Percentiles rank a stretch among this genome's conserved stretches.
These are phyloP conservation scores for Termitomyces titanicus DNA, from an alignment of 768 basidiomycete species.

Conservation along the genomic window DNA sequence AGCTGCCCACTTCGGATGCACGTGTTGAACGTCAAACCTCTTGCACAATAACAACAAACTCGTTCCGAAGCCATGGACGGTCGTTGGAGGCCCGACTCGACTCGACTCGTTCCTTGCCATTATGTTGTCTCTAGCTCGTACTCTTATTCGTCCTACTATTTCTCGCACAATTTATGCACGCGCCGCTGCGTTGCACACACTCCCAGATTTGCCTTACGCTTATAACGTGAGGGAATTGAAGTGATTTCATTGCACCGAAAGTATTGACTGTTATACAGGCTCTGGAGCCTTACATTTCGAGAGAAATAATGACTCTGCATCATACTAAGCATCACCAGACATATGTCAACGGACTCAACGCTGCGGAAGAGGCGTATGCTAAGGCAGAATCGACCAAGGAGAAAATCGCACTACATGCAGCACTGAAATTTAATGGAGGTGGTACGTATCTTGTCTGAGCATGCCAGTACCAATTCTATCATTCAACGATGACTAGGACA, in stretches of 20 bases:
- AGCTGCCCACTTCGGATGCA: neutral
- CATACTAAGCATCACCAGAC: slow-evolving; percentile 90
- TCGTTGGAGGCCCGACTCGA: no score
- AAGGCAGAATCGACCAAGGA: slow-evolving; percentile 65
- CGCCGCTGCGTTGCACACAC: slow-evolving; percentile 56
- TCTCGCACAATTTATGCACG: slow-evolving; percentile 41
- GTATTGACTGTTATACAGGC: slow-evolving; percentile 41
- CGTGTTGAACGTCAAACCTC: neutral
- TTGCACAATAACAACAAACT: slow-evolving; percentile 7
- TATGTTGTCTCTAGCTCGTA: slow-evolving; percentile 51
- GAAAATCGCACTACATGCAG: slow-evolving; percentile 81
- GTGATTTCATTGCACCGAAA: neutral
- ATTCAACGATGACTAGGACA: slow-evolving; percentile 48
- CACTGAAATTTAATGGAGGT: slow-evolving; percentile 98
- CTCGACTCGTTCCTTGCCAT: slow-evolving; percentile 8
- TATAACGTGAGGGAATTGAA: slow-evolving; percentile 55
- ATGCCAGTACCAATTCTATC: no score
- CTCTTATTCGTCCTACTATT: slow-evolving; percentile 38
- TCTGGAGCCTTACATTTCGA: slow-evolving; percentile 88
- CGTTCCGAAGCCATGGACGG: slow-evolving; percentile 11
- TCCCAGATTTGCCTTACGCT: slow-evolving; percentile 75
- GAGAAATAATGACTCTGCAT: slow-evolving; percentile 92
- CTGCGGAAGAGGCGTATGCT: slow-evolving; percentile 82
- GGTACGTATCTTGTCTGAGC: slow-evolving; percentile 40
- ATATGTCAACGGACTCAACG: slow-evolving; percentile 93